Percentiles rank a stretch among this genome's conserved stretches.
Evolutionary conservation across 257 asterid species (phyloP).

Genomic region (Scutellaria baicalensis): DNA sequence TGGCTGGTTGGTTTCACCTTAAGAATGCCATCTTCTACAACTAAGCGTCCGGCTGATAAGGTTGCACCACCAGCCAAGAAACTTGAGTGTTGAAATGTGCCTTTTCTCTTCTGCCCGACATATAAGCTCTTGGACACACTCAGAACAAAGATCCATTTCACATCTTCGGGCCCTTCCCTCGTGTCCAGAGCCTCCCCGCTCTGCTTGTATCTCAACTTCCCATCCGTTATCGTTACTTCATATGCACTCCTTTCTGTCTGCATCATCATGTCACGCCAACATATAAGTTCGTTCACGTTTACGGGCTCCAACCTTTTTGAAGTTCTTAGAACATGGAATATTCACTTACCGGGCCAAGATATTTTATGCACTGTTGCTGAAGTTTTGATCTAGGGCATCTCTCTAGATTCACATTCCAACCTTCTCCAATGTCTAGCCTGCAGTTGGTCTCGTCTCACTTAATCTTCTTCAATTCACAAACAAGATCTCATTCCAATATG

Average conservation of each 20-base stretch:
- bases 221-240: slow-evolving; percentile 50
- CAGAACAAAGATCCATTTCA: slow-evolving; percentile 86
- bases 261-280: neutral
- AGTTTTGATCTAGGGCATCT: slow-evolving; percentile 65
- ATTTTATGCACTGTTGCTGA: slow-evolving; percentile 81
- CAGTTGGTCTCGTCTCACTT: neutral
- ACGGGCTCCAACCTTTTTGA: neutral
- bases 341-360: slow-evolving; percentile 77
- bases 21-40: slow-evolving; percentile 64
- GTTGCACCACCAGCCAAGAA: slow-evolving; percentile 97
- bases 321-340: neutral
- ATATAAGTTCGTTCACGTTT: neutral
- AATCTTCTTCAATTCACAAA: too few relatives aligned
- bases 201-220: slow-evolving; percentile 52
- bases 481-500: too few relatives aligned
- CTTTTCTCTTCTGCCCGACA: slow-evolving; percentile 73
- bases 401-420: slow-evolving; percentile 70
- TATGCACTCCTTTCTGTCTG: slow-evolving; percentile 65
- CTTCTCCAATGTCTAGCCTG: slow-evolving; percentile 90
- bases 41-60: slow-evolving; percentile 77
- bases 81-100: slow-evolving; percentile 87
- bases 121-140: slow-evolving; percentile 59
- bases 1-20: slow-evolving; percentile 39
- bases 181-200: slow-evolving; percentile 62
- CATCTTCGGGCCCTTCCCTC: slow-evolving; percentile 53